Conservation (phyloP, 2,329 filamentous ascomycete genomes). For the Geosmithia putterillii region DNA sequence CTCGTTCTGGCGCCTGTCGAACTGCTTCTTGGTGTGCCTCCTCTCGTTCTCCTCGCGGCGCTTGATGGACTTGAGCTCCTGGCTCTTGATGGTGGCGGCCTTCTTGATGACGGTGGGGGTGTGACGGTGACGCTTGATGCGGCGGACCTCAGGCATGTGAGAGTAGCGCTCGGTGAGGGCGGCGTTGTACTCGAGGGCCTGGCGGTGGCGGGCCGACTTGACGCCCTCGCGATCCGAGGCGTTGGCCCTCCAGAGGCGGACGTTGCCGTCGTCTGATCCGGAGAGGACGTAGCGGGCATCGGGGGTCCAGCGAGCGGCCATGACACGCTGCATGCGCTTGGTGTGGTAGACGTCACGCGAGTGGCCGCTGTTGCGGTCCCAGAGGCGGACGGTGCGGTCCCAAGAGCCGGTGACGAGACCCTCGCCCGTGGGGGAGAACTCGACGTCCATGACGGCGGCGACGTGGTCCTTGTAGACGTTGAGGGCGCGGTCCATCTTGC, state of each 20-base stretch:
- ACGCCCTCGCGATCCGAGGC: conserved; percentile 75
- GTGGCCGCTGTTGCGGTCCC: conserved; percentile 69
- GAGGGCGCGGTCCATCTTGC: conserved; percentile 74
- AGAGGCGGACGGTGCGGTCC: conserved; percentile 74
- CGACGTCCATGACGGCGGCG: conserved; percentile 86
- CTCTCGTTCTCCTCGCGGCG: conserved; percentile 87
- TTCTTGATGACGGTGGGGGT: conserved; percentile 91
- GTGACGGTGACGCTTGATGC: conserved; percentile 85
- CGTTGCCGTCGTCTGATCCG: conserved; percentile 87
- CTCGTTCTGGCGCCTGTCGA: conserved; percentile 60
- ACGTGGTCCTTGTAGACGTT: conserved; percentile 89
- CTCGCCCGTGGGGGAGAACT: conserved; percentile 89
- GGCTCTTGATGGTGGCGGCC: conserved; percentile 84
- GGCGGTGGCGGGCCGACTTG: conserved; percentile 72
- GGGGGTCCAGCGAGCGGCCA: conserved; percentile 72
- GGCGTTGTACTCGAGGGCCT: conserved; percentile 85
- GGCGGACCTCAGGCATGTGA: conserved; percentile 91
- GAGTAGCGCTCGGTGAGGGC: conserved; percentile 72
- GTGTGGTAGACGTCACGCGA: conserved; percentile 94
- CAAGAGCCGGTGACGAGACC: conserved; percentile 86
- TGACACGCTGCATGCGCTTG: conserved; percentile 93
- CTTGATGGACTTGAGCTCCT: conserved; percentile 81
- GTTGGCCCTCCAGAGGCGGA: conserved; percentile 74
- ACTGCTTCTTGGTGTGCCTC: conserved; percentile 78
- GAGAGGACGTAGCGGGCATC: conserved; percentile 84